These are phyloP conservation scores for Ophiostoma quercus DNA, from an alignment of 2,329 filamentous ascomycete genomes.

Conservation along the genomic window DNA sequence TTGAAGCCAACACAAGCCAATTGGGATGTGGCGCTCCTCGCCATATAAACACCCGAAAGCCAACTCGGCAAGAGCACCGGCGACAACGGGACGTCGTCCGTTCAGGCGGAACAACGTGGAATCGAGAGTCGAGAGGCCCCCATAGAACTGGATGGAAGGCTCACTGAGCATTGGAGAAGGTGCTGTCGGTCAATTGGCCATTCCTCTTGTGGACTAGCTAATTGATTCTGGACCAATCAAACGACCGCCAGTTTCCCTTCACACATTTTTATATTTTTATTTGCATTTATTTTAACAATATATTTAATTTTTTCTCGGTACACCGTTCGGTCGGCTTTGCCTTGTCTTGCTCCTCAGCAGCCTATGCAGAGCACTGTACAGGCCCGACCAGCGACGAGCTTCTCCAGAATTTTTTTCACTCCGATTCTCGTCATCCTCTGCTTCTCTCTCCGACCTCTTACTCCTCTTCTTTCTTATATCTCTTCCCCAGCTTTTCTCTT, in stretches of 20 bases:
- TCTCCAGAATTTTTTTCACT: slow-evolving; percentile 23
- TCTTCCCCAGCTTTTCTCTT: slow-evolving; percentile 18
- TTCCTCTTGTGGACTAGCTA: neutral
- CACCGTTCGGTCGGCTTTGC: neutral
- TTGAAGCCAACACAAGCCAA: neutral
- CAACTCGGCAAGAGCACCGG: neutral
- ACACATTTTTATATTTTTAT: slow-evolving; percentile 7
- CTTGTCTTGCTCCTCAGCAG: neutral
- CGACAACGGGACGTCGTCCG: neutral
- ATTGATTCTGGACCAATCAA: neutral
- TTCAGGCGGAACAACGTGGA: slow-evolving; percentile 1
- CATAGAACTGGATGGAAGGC: slow-evolving; percentile 26
- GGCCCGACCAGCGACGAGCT: slow-evolving; percentile 17
- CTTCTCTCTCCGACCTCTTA: neutral
- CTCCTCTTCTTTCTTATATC: slow-evolving; percentile 6
- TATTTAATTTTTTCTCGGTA: slow-evolving; percentile 11
- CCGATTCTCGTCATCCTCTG: neutral
- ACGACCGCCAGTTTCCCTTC: neutral
- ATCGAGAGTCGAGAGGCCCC: slow-evolving; percentile 6
- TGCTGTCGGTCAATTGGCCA: slow-evolving; percentile 17
- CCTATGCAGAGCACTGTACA: slow-evolving; percentile 14
- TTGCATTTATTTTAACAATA: neutral
- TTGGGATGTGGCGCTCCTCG: neutral
- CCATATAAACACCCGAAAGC: neutral
- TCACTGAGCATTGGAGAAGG: slow-evolving; percentile 17